Conservation (phyloP, 2,329 filamentous ascomycete genomes). For the Fusarium sp. region DNA sequence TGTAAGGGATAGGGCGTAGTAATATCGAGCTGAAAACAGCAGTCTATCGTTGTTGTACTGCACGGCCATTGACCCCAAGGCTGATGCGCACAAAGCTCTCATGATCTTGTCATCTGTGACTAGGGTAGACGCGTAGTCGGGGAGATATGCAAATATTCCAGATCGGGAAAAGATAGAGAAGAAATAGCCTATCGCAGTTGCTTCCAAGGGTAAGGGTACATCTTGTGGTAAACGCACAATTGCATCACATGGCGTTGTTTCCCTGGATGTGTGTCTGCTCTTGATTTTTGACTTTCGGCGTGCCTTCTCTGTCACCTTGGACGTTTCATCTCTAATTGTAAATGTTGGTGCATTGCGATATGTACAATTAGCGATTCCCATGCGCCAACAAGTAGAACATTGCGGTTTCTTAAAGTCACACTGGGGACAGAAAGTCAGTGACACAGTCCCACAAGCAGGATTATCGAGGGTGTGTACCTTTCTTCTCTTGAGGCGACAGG, state of each 20-base stretch:
- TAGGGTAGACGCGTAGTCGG: neutral
- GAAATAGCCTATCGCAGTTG: constrained; percentile 5
- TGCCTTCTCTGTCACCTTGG: neutral
- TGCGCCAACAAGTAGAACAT: constrained; percentile 1
- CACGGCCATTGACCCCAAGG: constrained; percentile 6
- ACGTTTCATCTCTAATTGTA: constrained; percentile 2
- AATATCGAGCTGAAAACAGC: neutral
- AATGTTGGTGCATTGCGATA: neutral
- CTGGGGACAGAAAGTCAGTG: neutral
- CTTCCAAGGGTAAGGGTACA: neutral
- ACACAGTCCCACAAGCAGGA: neutral
- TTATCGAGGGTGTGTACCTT: neutral
- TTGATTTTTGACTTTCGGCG: too few relatives aligned
- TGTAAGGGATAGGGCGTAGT: neutral
- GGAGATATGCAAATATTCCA: neutral
- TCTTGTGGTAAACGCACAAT: neutral
- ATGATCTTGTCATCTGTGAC: neutral
- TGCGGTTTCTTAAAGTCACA: constrained; percentile 7
- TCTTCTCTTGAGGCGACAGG: constrained; percentile 10
- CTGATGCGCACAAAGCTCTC: constrained; percentile 1
- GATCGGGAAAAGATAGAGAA: constrained; percentile 1
- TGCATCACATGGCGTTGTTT: neutral
- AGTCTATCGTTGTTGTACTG: neutral
- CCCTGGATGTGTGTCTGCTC: neutral
- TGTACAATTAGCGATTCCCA: neutral